phyloP scores from a whole-genome alignment of 805 yeast species.

The Suhomyces sp. region DNA sequence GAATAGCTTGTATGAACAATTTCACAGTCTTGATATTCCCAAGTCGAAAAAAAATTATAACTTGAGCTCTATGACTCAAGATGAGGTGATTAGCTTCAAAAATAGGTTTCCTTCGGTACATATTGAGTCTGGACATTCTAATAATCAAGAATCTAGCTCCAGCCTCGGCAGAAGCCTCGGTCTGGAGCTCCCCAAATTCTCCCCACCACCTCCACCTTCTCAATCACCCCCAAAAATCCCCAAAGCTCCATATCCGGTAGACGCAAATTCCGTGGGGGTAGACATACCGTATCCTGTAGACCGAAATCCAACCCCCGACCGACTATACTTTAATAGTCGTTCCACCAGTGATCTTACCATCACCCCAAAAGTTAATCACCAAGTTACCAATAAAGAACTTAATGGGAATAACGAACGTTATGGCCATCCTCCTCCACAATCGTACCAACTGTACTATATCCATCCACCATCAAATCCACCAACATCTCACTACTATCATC shows the following conservation, averaged over 20 bases:
- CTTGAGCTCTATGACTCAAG: background rate
- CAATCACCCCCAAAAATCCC: background rate
- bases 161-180: too few relatives aligned
- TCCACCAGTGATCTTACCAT: background rate
- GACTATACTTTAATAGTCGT: background rate
- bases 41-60: slow-evolving; percentile 1
- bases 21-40: slow-evolving; percentile 1
- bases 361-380: background rate
- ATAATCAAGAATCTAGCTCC: background rate
- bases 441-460: background rate
- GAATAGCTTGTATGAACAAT: background rate
- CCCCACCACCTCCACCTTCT: slow-evolving; percentile 3
- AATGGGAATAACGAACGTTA: background rate
- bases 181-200: background rate
- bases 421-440: background rate
- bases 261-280: background rate
- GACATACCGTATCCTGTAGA: background rate
- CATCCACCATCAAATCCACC: background rate
- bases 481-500: background rate
- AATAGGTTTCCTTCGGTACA: slow-evolving; percentile 8
- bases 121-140: too few relatives aligned
- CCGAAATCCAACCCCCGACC: background rate
- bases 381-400: too few relatives aligned
- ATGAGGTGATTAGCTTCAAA: slow-evolving; percentile 5
- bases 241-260: slow-evolving; percentile 2